Evolutionary conservation across 768 basidiomycete genomes (phyloP).

Genomic region (Boletus vermiculosoides): DNA sequence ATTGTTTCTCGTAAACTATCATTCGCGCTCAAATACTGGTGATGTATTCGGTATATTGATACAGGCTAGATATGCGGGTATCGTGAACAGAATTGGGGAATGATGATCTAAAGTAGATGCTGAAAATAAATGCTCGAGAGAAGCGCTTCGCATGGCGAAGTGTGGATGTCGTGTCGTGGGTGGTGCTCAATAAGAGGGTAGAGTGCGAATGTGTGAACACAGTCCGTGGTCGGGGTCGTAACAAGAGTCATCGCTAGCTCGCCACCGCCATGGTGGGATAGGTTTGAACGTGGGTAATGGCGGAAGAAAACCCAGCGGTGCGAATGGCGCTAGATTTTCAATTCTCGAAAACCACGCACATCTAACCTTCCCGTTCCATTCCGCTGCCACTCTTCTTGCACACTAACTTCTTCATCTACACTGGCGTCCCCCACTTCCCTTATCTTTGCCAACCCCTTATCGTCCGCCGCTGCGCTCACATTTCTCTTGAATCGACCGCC

Average conservation of each 20-base stretch:
- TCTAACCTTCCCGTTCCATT: slow-evolving; percentile 74
- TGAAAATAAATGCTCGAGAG: slow-evolving; percentile 20
- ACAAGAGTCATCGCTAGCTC: slow-evolving; percentile 7
- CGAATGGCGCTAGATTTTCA: slow-evolving; percentile 53
- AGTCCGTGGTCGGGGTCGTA: slow-evolving; percentile 9
- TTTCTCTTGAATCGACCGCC: slow-evolving; percentile 51
- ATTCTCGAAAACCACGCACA: slow-evolving; percentile 73
- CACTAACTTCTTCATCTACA: slow-evolving; percentile 34
- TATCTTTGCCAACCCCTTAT: slow-evolving; percentile 18
- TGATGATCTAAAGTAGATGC: slow-evolving; percentile 31
- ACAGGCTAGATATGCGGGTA: slow-evolving; percentile 30
- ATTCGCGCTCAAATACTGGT: background rate
- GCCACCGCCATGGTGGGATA: slow-evolving; percentile 7
- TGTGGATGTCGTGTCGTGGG: slow-evolving; percentile 4
- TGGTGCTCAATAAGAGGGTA: slow-evolving; percentile 7
- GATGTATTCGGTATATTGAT: slow-evolving; percentile 25
- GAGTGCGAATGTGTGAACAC: slow-evolving; percentile 1
- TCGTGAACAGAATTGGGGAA: slow-evolving; percentile 16
- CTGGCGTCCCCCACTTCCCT: slow-evolving; percentile 23
- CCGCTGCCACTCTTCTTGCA: slow-evolving; percentile 53
- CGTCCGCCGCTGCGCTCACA: slow-evolving; percentile 6
- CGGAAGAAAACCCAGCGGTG: background rate
- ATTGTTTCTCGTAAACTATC: background rate
- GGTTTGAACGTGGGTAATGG: background rate
- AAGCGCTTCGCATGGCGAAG: slow-evolving; percentile 3